phyloP scores from a whole-genome alignment of 2,329 filamentous ascomycete species.

The Neofusicoccum cordaticola region DNA sequence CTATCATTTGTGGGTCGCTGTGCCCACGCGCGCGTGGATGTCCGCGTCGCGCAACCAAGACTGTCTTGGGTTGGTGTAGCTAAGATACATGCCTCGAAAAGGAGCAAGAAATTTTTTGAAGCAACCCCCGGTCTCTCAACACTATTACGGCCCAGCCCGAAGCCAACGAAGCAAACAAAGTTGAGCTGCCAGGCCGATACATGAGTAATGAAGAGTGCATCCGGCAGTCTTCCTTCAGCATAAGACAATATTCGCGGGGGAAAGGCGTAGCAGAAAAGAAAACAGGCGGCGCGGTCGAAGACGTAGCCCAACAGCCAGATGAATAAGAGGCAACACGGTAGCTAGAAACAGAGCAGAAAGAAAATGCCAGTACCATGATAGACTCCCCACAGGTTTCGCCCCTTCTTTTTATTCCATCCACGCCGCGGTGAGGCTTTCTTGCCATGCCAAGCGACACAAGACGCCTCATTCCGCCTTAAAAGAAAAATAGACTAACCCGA shows the following conservation, averaged over 20 bases:
- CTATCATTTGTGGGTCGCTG: constrained; percentile 1
- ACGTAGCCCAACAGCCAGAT: neutral
- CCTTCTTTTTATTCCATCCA: constrained; percentile 3
- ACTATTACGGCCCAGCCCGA: neutral
- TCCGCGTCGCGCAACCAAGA: neutral
- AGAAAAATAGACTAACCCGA: neutral
- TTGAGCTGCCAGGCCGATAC: neutral
- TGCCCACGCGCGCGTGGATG: neutral
- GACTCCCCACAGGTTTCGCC: neutral
- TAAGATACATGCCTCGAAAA: constrained; percentile 6
- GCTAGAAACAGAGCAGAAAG: neutral
- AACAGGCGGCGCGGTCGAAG: neutral
- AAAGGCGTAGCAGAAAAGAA: neutral
- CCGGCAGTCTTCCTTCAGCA: neutral
- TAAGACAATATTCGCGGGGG: neutral
- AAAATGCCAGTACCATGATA: constrained; percentile 1
- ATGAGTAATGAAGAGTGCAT: neutral
- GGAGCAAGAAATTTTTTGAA: neutral
- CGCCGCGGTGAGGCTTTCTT: neutral
- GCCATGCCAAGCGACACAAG: neutral
- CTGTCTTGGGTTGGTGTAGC: neutral
- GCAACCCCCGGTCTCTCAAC: neutral
- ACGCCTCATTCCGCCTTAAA: neutral
- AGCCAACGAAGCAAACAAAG: neutral
- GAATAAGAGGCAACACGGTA: neutral